Base-by-base conservation (phyloP, 2,329 filamentous ascomycete species). In the Exutisphaerella laricina region DNA sequence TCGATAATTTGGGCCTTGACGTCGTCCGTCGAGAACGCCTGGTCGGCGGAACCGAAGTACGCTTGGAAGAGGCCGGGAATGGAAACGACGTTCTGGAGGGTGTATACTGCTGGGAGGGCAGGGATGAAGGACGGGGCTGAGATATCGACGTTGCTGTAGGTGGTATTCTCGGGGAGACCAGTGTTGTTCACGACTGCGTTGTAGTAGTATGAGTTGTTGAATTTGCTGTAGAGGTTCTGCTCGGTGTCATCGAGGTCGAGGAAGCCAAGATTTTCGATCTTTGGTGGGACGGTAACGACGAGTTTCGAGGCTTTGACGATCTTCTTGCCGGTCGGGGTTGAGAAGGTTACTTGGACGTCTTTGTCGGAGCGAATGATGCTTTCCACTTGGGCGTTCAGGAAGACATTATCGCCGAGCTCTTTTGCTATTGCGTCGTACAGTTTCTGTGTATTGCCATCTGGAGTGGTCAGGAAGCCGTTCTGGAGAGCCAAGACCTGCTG, bases 241-340 rank as follows among this genome's bases (percentile, higher is more conserved):
- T 75, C 71, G 0, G 50, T 28, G 0, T 35, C 1, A 25, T 51
- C 55, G 4, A 73, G 56, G 41, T 66, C 66, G 18, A 57, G 39
- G 45, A 70, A 69, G 0, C 51, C 54, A 4, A 73, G 56, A 36
- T 61, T 64, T 0, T 61, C 49, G 3, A 65, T 32, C 21, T 58
- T 59, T 2, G 67, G 70, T 0, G 70, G 70, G 6, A 69, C 62
- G n/a, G 69, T 56, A 13, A 69, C 58, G 8, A 75, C 48, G 1
- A 74, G 50, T 39, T 69, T 66, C 25, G 63, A 63, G 3, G 67
- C 66, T 32, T 57, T 45, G 31, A 74, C 58, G 9, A 61, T 48
- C 37, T 58, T 60, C 0, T 22, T 43, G 3, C 64, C 63, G 2
- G 49, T 40, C 5, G 63, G 53, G 2, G 66, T 64, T 26, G 47